Evolutionary conservation across 495 filamentous ascomycete species (phyloP).

Genomic region (Trichoderma reesei): DNA sequence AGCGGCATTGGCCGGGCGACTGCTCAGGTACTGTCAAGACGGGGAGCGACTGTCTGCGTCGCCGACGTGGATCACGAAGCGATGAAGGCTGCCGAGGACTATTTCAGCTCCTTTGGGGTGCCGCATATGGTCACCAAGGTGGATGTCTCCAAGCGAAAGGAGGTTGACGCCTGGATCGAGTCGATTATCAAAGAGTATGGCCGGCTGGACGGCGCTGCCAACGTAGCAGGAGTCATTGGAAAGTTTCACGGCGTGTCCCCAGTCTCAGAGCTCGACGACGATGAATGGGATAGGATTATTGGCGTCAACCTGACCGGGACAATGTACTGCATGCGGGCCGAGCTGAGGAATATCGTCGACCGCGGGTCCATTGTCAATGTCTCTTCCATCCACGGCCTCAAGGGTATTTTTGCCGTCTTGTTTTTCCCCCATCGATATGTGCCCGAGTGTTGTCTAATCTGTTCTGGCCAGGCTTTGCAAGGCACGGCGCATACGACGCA

Average conservation of each 20-base stretch:
- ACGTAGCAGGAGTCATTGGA: conserved; percentile 42
- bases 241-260: conserved; percentile 23
- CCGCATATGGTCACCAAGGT: conserved; percentile 23
- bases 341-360: conserved; percentile 37
- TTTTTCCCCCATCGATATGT: background rate
- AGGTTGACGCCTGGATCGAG: conserved; percentile 29
- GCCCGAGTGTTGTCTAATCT: conserved; percentile 7
- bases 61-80: conserved; percentile 37
- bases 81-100: conserved; percentile 23
- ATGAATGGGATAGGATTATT: conserved; percentile 45
- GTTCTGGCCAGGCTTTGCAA: conserved; percentile 24
- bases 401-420: conserved; percentile 23
- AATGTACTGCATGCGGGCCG: conserved; percentile 48
- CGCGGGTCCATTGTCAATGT: conserved; percentile 51
- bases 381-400: conserved; percentile 42
- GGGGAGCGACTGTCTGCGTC: conserved; percentile 42
- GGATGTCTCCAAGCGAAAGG: conserved; percentile 24
- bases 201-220: conserved; percentile 47
- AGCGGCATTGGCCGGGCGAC: conserved; percentile 50
- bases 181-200: conserved; percentile 23
- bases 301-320: conserved; percentile 47
- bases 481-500: conserved; percentile 43
- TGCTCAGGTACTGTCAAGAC: conserved; percentile 36
- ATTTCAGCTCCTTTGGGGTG: conserved; percentile 20
- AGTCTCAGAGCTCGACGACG: conserved; percentile 26